phyloP scores from a whole-genome alignment of 1,284 basidiomycete genomes.

The Apiotrichum gracile region DNA sequence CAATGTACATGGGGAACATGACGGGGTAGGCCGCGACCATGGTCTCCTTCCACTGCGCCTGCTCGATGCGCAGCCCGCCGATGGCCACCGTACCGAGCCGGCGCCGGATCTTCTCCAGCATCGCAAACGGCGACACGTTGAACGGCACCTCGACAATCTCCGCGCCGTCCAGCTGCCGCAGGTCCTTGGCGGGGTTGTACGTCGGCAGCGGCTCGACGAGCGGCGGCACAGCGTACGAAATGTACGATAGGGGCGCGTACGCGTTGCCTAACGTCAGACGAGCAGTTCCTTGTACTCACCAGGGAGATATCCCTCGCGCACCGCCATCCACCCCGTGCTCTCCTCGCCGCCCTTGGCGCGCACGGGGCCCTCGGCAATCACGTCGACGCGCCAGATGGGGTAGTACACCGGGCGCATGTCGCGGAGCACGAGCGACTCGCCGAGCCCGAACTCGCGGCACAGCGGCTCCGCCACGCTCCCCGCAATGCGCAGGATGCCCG shows the following conservation, averaged over 20 bases:
- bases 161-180: constrained; percentile 63
- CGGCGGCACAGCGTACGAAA: constrained; percentile 38
- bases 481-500: constrained; percentile 29
- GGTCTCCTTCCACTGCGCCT: constrained; percentile 28
- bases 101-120: constrained; percentile 24
- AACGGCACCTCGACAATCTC: constrained; percentile 56
- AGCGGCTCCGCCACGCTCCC: constrained; percentile 21
- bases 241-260: constrained; percentile 43
- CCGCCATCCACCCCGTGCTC: constrained; percentile 19
- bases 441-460: constrained; percentile 31
- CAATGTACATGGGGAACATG: constrained; percentile 44
- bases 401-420: constrained; percentile 37
- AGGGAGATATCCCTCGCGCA: constrained; percentile 35
- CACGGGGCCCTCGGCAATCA: constrained; percentile 29
- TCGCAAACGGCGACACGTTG: constrained; percentile 35
- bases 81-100: constrained; percentile 18
- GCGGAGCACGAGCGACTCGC: constrained; percentile 21
- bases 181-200: constrained; percentile 34
- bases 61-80: constrained; percentile 24
- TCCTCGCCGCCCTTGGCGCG: constrained; percentile 11
- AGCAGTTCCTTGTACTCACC: constrained; percentile 16
- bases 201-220: constrained; percentile 25
- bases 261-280: constrained; percentile 32
- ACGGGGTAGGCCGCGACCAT: constrained; percentile 45
- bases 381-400: constrained; percentile 39